A percentile compares a stretch with the other conserved stretches of the same genome.
Evolutionary conservation across 306 rosid genomes (phyloP).

Genomic region (Medicago lupulina): DNA sequence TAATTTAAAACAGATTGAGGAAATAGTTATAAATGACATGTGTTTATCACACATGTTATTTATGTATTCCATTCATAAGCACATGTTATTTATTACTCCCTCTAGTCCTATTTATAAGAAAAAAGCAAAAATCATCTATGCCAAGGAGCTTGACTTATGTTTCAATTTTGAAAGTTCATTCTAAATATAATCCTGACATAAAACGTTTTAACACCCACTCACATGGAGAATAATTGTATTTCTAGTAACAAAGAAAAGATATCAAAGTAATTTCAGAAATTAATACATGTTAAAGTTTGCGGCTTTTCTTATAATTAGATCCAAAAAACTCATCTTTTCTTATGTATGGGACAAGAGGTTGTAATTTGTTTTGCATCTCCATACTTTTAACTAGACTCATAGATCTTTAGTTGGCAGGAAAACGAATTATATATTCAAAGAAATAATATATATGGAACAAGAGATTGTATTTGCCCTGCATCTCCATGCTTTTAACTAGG

Average conservation of each 20-base stretch:
- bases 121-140: not conserved
- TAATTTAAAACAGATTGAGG: conserved; percentile 24
- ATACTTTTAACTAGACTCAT: conserved; percentile 7
- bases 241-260: not conserved
- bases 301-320: not conserved
- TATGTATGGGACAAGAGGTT: not conserved
- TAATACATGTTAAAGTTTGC: not conserved
- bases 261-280: conserved; percentile 1
- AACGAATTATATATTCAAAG: not conserved
- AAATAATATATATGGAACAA: not conserved
- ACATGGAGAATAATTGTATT: not conserved
- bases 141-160: conserved; percentile 3
- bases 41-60: not conserved
- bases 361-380: conserved; percentile 26
- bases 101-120: not conserved
- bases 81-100: not conserved
- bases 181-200: conserved; percentile 1
- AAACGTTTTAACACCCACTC: not conserved
- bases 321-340: not conserved
- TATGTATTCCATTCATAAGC: not conserved
- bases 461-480: conserved; percentile 6
- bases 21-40: conserved; percentile 9
- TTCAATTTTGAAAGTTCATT: not conserved
- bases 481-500: conserved; percentile 21
- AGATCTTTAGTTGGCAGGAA: conserved; percentile 17